These are phyloP conservation scores for Cryphonectria parasitica DNA, from an alignment of 2,329 filamentous ascomycete genomes.

Conservation along the genomic window DNA sequence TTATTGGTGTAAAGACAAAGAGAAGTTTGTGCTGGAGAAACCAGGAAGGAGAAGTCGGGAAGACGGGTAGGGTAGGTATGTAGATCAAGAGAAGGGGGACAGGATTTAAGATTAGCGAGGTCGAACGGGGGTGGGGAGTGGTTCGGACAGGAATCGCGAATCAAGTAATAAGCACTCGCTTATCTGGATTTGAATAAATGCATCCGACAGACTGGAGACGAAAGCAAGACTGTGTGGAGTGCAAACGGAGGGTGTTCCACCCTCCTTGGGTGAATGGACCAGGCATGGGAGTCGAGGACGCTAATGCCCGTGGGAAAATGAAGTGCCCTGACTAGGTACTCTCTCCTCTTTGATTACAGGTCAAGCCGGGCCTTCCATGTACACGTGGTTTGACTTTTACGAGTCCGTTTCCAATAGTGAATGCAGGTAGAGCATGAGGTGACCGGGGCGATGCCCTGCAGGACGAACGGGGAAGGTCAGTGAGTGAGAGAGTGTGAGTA, in stretches of 20 bases:
- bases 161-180: constrained; percentile 27
- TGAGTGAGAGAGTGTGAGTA: neutral
- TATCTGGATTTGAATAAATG: constrained; percentile 28
- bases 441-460: constrained; percentile 3
- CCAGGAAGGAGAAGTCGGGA: constrained; percentile 15
- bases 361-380: constrained; percentile 4
- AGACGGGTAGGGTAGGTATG: constrained; percentile 14
- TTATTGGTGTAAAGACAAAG: neutral
- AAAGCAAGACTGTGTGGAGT: constrained; percentile 24
- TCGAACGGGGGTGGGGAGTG: neutral
- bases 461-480: constrained; percentile 12
- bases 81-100: constrained; percentile 5
- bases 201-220: constrained; percentile 32
- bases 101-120: constrained; percentile 18
- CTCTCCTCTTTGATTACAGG: neutral
- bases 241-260: constrained; percentile 18
- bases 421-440: neutral
- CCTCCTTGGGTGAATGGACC: constrained; percentile 17
- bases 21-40: neutral
- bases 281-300: constrained; percentile 27
- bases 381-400: constrained; percentile 5
- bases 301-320: constrained; percentile 27
- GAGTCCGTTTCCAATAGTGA: constrained; percentile 1
- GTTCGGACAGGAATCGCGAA: constrained; percentile 1
- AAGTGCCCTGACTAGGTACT: constrained; percentile 3